phyloP scores from a whole-genome alignment of 202 grass and related monocot species.

The Panicum hallii region DNA sequence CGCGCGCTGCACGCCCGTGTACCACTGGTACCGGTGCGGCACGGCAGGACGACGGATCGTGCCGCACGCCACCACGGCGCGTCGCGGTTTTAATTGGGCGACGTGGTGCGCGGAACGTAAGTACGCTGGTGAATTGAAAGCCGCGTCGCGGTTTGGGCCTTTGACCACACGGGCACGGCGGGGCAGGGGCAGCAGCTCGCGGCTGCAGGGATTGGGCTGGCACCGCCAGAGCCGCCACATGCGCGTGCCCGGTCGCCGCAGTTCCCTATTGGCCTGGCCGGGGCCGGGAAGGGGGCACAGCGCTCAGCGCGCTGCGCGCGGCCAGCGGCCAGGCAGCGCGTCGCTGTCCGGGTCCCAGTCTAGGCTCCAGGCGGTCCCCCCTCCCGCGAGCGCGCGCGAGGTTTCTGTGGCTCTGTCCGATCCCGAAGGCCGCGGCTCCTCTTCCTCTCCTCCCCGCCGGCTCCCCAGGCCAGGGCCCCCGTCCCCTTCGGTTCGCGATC shows the following conservation, averaged over 20 bases:
- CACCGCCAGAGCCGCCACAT: not conserved
- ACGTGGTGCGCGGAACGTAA: too few species aligned
- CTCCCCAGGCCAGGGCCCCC: too few species aligned
- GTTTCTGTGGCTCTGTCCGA: too few species aligned
- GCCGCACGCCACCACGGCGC: too few species aligned
- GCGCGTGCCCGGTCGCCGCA: not conserved
- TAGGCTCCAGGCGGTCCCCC: not conserved
- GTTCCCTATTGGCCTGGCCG: constrained; percentile 1
- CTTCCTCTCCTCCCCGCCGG: too few species aligned
- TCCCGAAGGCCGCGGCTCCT: too few species aligned
- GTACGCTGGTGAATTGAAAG: not conserved
- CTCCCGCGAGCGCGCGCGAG: too few species aligned
- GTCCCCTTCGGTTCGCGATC: too few species aligned
- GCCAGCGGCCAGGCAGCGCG: not conserved
- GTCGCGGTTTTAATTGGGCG: too few species aligned
- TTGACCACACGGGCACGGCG: constrained; percentile 14
- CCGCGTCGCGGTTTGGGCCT: not conserved
- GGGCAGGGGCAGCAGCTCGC: not conserved
- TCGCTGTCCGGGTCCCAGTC: constrained; percentile 35
- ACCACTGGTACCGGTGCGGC: too few species aligned
- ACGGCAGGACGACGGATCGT: too few species aligned
- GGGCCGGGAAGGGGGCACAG: not conserved
- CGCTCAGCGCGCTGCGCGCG: not conserved
- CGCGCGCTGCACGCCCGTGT: too few species aligned
- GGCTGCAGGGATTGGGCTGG: not conserved